A percentile compares a stretch with the other conserved stretches of the same genome.
Evolutionary conservation across 768 basidiomycete genomes (phyloP).

Genomic region (Obba rivulosa): DNA sequence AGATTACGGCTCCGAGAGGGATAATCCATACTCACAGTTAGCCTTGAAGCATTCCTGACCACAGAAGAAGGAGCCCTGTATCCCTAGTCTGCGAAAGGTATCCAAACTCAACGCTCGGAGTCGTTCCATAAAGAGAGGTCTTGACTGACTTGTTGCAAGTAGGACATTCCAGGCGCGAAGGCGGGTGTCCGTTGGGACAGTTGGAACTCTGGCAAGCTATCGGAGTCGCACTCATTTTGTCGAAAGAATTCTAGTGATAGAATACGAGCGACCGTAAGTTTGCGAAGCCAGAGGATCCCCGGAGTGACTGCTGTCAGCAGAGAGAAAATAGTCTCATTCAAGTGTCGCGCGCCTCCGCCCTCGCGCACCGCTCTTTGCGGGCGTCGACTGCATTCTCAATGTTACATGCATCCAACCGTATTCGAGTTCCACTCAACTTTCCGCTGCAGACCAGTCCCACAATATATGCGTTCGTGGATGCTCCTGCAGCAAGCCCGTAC

Average conservation of each 20-base stretch:
- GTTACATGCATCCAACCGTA: no score
- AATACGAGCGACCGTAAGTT: no score
- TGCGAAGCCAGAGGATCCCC: no score
- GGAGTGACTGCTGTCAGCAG: no score
- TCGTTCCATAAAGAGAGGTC: neutral
- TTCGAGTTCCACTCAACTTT: no score
- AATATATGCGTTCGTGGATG: no score
- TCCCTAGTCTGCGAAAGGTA: slow-evolving; percentile 52
- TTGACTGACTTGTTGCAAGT: slow-evolving; percentile 81
- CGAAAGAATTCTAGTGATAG: no score
- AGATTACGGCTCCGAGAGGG: neutral
- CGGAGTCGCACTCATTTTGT: slow-evolving; percentile 32
- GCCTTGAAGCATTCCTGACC: slow-evolving; percentile 96
- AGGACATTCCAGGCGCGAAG: slow-evolving; percentile 86
- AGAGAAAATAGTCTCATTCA: no score
- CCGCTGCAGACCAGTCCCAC: no score
- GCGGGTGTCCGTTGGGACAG: slow-evolving; percentile 79
- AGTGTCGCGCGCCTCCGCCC: no score
- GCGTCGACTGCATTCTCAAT: no score
- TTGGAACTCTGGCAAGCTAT: slow-evolving; percentile 61
- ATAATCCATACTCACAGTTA: slow-evolving; percentile 58
- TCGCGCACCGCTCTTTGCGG: no score
- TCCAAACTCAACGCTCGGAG: slow-evolving; percentile 11
- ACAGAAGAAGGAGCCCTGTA: slow-evolving; percentile 86
- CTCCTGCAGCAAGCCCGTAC: neutral